Conservation (phyloP, 192 early-diverging fungal genomes). For the Coemansia sp. region DNA sequence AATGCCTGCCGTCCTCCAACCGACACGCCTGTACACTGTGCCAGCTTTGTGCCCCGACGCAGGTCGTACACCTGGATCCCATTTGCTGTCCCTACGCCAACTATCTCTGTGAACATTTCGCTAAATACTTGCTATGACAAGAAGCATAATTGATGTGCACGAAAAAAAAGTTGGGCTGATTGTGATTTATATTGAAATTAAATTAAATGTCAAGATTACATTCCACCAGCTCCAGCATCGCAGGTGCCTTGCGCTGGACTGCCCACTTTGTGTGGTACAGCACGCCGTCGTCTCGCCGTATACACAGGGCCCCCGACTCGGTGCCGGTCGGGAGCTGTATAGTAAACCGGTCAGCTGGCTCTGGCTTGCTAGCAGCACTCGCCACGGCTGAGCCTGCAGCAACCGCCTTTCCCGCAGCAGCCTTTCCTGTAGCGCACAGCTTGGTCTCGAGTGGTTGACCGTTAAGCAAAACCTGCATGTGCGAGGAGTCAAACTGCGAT, state of each 20-base stretch:
- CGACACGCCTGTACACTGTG: slow-evolving; percentile 27
- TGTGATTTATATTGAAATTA: neutral
- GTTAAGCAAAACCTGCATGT: slow-evolving; percentile 29
- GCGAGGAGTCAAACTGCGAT: slow-evolving; percentile 11
- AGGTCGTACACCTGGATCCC: slow-evolving; percentile 51
- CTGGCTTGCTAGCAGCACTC: neutral
- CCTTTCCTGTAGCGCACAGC: neutral
- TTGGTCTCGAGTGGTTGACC: slow-evolving; percentile 16
- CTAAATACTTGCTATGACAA: neutral
- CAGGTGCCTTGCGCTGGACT: slow-evolving; percentile 8
- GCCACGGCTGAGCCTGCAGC: neutral
- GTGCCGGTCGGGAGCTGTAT: slow-evolving; percentile 18
- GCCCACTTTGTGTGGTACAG: slow-evolving; percentile 45
- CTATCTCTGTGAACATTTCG: slow-evolving; percentile 46
- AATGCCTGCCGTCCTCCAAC: slow-evolving; percentile 37
- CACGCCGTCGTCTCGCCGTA: slow-evolving; percentile 37
- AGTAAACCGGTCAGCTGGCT: neutral
- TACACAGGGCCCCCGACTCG: slow-evolving; percentile 17
- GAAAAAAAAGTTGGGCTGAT: neutral
- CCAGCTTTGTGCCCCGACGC: slow-evolving; percentile 49
- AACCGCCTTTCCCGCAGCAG: neutral
- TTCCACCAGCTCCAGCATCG: slow-evolving; percentile 17
- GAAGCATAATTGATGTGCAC: neutral
- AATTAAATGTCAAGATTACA: slow-evolving; percentile 41
- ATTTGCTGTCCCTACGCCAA: slow-evolving; percentile 27